Evolutionary conservation across 202 grass and related monocot genomes (phyloP).

Genomic region (Dendrocalamus latiflorus): DNA sequence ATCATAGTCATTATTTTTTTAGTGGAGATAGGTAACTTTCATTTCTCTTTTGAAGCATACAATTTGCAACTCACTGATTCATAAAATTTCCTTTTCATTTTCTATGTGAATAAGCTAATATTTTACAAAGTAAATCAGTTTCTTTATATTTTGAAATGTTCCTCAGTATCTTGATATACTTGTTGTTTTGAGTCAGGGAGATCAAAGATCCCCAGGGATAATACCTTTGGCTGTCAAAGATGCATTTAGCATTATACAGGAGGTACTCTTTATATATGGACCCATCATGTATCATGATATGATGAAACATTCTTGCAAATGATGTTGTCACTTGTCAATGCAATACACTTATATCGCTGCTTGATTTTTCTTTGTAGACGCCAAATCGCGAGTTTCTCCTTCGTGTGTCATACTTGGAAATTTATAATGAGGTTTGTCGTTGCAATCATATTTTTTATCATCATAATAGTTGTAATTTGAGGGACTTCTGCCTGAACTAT

Average conservation of each 20-base stretch:
- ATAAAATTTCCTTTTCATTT: not conserved
- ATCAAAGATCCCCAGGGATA: no score
- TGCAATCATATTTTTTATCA: slow-evolving; percentile 1
- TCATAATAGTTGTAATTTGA: slow-evolving; percentile 22
- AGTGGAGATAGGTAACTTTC: slow-evolving; percentile 14
- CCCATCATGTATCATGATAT: no score
- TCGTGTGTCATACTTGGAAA: slow-evolving; percentile 98
- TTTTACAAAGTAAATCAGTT: not conserved
- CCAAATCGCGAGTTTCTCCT: slow-evolving; percentile 95
- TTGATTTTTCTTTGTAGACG: slow-evolving; percentile 56
- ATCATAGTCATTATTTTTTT: not conserved
- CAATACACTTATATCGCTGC: not conserved
- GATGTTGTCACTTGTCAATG: no score
- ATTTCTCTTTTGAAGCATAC: slow-evolving; percentile 12
- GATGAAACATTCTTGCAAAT: no score
- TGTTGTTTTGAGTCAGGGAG: no score
- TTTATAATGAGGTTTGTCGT: slow-evolving; percentile 93
- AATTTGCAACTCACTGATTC: slow-evolving; percentile 8
- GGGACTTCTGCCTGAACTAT: not conserved
- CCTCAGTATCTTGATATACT: no score
- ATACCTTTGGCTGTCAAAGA: no score
- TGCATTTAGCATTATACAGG: no score
- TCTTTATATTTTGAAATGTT: no score
- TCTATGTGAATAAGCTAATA: not conserved
- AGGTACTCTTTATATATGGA: no score